Percentiles rank a stretch among this genome's conserved stretches.
Conservation (phyloP, 805 yeast genomes). For the Ogataea haglerorum region DNA sequence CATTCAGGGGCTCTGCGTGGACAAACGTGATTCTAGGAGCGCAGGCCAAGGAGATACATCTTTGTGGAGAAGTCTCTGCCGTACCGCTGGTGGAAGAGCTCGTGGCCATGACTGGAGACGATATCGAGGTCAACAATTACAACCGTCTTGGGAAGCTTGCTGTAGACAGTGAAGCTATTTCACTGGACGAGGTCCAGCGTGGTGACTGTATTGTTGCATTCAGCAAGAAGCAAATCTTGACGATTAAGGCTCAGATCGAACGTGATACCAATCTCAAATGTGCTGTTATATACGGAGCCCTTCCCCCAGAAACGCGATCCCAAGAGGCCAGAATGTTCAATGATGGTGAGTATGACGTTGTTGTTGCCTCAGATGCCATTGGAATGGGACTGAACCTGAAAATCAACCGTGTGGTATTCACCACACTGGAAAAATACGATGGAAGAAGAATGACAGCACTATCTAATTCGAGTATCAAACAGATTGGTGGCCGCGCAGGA, state of each 20-base stretch:
- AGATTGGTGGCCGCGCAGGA: constrained; percentile 97
- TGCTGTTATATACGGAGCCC: constrained; percentile 90
- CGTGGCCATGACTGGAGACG: constrained; percentile 74
- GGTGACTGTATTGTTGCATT: constrained; percentile 94
- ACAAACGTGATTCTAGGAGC: constrained; percentile 86
- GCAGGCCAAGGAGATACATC: constrained; percentile 77
- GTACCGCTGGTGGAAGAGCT: constrained; percentile 63
- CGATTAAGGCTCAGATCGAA: constrained; percentile 68
- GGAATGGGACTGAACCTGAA: constrained; percentile 96
- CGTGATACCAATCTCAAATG: constrained; percentile 58
- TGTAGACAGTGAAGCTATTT: constrained; percentile 44
- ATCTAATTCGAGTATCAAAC: constrained; percentile 70
- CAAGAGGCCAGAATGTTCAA: constrained; percentile 81
- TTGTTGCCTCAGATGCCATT: constrained; percentile 94
- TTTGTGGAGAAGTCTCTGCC: constrained; percentile 91
- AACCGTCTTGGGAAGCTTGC: constrained; percentile 69
- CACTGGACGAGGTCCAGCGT: constrained; percentile 40
- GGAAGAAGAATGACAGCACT: constrained; percentile 51
- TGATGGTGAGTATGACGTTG: constrained; percentile 69
- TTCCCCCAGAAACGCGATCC: constrained; percentile 92
- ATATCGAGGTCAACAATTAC: constrained; percentile 64
- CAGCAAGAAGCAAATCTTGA: constrained; percentile 68
- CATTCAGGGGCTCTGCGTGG: constrained; percentile 88
- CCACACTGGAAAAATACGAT: constrained; percentile 63
- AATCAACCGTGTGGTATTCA: constrained; percentile 76